Evolutionary conservation across 768 basidiomycete genomes (phyloP).

Genomic region (Collybia sp.): DNA sequence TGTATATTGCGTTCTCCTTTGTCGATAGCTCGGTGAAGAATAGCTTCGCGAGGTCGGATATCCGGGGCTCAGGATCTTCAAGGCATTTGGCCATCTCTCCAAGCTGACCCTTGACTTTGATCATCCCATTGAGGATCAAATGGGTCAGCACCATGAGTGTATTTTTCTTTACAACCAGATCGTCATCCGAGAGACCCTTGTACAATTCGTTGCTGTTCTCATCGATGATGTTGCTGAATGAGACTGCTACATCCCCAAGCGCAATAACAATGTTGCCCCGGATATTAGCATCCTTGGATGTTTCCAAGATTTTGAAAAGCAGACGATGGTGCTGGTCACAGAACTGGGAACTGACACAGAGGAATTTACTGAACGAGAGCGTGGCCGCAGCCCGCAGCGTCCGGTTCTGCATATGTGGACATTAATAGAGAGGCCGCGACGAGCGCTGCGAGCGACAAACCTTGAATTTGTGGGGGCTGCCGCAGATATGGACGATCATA

Average conservation of each 20-base stretch:
- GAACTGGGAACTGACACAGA: constrained; percentile 92
- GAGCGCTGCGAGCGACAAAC: constrained; percentile 33
- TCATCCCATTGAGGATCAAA: constrained; percentile 96
- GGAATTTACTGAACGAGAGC: constrained; percentile 90
- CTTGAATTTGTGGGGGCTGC: constrained; percentile 89
- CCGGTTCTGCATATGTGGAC: constrained; percentile 54
- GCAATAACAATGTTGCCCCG: constrained; percentile 97
- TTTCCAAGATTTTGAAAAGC: constrained; percentile 92
- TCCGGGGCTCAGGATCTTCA: constrained; percentile 82
- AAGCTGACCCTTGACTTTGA: constrained; percentile 98
- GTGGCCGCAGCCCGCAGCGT: constrained; percentile 85
- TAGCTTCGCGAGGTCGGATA: constrained; percentile 92
- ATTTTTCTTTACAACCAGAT: constrained; percentile 96
- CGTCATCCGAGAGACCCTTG: constrained; percentile 83
- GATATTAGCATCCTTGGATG: constrained; percentile 83
- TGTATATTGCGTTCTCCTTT: constrained; percentile 99
- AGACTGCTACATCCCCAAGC: constrained; percentile 95
- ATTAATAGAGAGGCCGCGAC: background rate
- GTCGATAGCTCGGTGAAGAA: constrained; percentile 96
- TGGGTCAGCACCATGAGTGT: constrained; percentile 98
- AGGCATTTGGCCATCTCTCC: constrained; percentile 99
- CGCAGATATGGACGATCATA: constrained; percentile 85
- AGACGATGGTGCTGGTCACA: constrained; percentile 87
- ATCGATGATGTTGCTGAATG: constrained; percentile 96
- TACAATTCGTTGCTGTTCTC: constrained; percentile 96